Percentiles rank a stretch among this genome's conserved stretches.
These are phyloP conservation scores for Clathrus columnatus DNA, from an alignment of 768 basidiomycete species.

Conservation along the genomic window DNA sequence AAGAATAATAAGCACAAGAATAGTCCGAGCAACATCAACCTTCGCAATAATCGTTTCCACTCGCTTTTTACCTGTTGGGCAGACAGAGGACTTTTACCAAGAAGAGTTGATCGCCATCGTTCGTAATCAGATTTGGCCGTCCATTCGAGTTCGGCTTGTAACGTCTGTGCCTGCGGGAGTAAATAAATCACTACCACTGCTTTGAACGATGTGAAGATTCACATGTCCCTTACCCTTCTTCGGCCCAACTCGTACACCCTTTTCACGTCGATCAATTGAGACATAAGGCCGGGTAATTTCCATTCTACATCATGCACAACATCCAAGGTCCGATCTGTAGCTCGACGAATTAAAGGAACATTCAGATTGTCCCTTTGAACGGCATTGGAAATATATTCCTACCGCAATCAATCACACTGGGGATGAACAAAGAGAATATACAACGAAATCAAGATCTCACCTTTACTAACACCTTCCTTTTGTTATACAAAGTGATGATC, in stretches of 20 bases:
- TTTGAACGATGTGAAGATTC: too few relatives aligned
- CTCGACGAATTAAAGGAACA: neutral
- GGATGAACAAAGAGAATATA: too few relatives aligned
- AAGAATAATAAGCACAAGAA: neutral
- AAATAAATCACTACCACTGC: too few relatives aligned
- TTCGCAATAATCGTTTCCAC: neutral
- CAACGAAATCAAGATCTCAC: neutral
- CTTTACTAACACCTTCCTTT: neutral
- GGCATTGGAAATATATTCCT: conserved; percentile 2
- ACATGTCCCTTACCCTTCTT: neutral
- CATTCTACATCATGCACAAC: conserved; percentile 4
- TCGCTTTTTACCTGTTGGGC: conserved; percentile 8
- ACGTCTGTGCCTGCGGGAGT: neutral
- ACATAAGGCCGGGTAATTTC: conserved; percentile 3
- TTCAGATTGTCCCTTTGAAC: neutral
- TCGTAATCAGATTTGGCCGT: conserved; percentile 5
- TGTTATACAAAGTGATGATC: neutral
- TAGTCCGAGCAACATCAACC: neutral
- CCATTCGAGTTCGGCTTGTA: conserved; percentile 7
- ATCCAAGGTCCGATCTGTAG: neutral
- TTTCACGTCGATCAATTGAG: neutral
- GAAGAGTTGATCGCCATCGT: conserved; percentile 9
- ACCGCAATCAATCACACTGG: neutral
- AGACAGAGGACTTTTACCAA: conserved; percentile 8
- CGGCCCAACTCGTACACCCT: conserved; percentile 6